These are phyloP conservation scores for Sistotremastrum niveocremeum DNA, from an alignment of 768 basidiomycete genomes.

Conservation along the genomic window DNA sequence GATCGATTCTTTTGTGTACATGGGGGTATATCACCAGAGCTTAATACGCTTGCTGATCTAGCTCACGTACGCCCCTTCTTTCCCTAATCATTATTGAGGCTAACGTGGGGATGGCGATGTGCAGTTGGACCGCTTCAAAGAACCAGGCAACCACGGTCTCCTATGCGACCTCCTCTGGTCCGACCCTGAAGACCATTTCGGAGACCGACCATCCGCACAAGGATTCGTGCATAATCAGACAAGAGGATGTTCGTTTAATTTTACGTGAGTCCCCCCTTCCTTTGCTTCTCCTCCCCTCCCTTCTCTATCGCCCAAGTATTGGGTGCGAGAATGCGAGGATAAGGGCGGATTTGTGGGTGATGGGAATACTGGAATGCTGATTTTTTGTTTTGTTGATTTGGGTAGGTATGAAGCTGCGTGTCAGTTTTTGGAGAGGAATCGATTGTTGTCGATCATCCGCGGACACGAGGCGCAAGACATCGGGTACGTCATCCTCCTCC, in stretches of 20 bases:
- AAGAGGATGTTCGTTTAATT: conserved; percentile 86
- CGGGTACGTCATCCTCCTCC: conserved; percentile 39
- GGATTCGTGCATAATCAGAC: conserved; percentile 68
- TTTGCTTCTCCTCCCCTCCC: neutral
- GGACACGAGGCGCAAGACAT: conserved; percentile 97
- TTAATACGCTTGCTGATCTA: conserved; percentile 68
- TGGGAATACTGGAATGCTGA: no score
- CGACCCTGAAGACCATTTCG: conserved; percentile 84
- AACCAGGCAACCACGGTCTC: conserved; percentile 84
- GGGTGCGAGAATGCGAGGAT: no score
- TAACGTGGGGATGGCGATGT: no score
- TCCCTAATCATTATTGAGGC: no score
- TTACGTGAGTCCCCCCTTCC: conserved; percentile 12
- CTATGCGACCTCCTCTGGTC: conserved; percentile 96
- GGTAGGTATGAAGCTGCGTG: conserved; percentile 75
- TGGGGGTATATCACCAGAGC: conserved; percentile 84
- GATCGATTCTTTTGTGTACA: conserved; percentile 95
- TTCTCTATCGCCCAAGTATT: neutral
- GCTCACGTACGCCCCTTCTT: conserved; percentile 31
- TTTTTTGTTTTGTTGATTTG: neutral
- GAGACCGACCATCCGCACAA: conserved; percentile 32
- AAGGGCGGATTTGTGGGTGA: no score
- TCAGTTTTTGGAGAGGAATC: conserved; percentile 86
- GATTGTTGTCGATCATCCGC: conserved; percentile 83
- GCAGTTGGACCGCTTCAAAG: conserved; percentile 85